Percentiles rank a stretch among this genome's conserved stretches.
Evolutionary conservation across 2,329 filamentous ascomycete genomes (phyloP).

Genomic region (Aspergillus caelatus): DNA sequence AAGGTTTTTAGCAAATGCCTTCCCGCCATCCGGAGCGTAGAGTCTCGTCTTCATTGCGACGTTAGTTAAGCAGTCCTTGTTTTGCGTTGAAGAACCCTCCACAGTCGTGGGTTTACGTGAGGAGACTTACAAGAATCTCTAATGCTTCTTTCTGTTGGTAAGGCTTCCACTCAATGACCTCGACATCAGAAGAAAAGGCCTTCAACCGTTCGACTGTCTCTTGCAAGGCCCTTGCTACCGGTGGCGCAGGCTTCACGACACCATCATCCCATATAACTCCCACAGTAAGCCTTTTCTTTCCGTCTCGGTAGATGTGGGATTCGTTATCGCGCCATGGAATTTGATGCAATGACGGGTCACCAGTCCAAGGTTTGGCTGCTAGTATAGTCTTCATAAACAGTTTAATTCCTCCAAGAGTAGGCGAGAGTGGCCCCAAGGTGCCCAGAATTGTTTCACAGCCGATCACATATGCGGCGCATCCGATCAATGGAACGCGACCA

Average conservation of each 20-base stretch:
- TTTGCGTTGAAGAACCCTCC: neutral
- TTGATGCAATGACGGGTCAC: conserved; percentile 56
- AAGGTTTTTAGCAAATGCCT: conserved; percentile 11
- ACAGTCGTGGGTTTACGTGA: neutral
- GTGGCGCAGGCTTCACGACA: conserved; percentile 65
- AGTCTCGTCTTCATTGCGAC: conserved; percentile 7
- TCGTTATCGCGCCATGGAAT: conserved; percentile 52
- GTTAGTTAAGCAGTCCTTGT: neutral
- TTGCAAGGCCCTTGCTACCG: conserved; percentile 60
- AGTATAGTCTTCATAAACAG: conserved; percentile 46
- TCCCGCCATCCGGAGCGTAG: conserved; percentile 13
- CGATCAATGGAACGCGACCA: conserved; percentile 23
- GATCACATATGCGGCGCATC: conserved; percentile 24
- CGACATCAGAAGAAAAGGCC: conserved; percentile 14
- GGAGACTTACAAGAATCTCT: conserved; percentile 33
- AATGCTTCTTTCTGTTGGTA: conserved; percentile 55
- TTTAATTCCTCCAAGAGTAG: conserved; percentile 52
- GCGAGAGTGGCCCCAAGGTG: conserved; percentile 56
- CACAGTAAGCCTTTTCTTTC: conserved; percentile 52
- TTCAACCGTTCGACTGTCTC: conserved; percentile 38
- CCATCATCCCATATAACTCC: conserved; percentile 65
- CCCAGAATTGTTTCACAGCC: conserved; percentile 14
- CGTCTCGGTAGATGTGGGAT: conserved; percentile 20
- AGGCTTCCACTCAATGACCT: conserved; percentile 40
- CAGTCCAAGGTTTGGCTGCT: conserved; percentile 52